Evolutionary conservation across 2,329 filamentous ascomycete genomes (phyloP), one percentile per base, ranked within the genome.

Genomic region (Alternaria gansuensis): DNA sequence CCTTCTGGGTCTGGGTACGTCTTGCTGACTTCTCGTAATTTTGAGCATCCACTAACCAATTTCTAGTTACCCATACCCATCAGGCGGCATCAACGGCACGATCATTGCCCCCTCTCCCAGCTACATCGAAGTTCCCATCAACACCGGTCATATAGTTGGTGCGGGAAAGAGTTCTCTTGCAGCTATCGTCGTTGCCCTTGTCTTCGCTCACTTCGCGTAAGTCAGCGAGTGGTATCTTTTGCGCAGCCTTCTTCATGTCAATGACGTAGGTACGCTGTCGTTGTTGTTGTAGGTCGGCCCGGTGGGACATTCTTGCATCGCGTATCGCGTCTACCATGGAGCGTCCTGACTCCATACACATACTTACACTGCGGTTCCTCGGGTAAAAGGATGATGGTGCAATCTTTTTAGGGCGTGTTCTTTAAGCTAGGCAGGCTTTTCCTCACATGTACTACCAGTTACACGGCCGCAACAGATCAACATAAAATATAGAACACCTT

Each of bases 391-490:
- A 39, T 41, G 57, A 55, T 55, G 54, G 34, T 51, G 58, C 54
- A 60, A 65, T 69, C 65, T 72, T 69, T 54, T 51, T 56, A 64
- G 29, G 61, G 44, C 57, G 57, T 60, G 66, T 66, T 68, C 56
- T 59, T 67, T 72, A 68, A 45, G 62, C 62, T 64, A 54, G 55
- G 54, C 61, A 73, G 63, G 62, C 36, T 63, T 73, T 63, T 62
- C 54, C 54, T 65, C 62, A 65, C 57, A 74, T 66, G 68, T 75
- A 66, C 63, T 75, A 73, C 57, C 33, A 73, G 57, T 61, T 74
- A 70, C 44, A 66, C 49, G 65, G 65, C 68, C 65, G 62, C 51
- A 55, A 62, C 51, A 65, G 57, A 65, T 39, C 60, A 69, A 64
- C 58, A 74, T 68, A 55, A 65, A 59, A 70, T 73, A 67, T 65